Evolutionary conservation across 2,329 filamentous ascomycete genomes (phyloP), one percentile per base, ranked within the genome.

Genomic region (Pestalotiopsis sp.): DNA sequence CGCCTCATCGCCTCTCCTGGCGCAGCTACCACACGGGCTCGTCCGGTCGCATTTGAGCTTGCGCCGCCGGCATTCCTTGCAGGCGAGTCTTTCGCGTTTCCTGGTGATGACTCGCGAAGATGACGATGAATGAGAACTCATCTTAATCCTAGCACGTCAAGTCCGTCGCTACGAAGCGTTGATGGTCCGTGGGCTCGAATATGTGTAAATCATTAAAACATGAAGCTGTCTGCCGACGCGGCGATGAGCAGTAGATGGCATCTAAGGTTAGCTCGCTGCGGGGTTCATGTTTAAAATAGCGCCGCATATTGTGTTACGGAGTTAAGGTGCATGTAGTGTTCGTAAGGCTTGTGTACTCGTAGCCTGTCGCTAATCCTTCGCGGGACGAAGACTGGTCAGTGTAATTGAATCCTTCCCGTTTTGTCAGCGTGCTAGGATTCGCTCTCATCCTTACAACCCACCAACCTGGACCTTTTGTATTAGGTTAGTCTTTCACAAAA

Each of bases 21-120:
- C 17, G 24, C 63, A 65, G 30, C 63, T 65, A 14, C 40, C n/a
- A 39, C 63, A 65, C 17, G 63, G 63, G 3, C 20, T 55, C 14
- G 48, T 24, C 3, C 63, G 63, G 56, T 65, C 63, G 35, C 63
- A 65, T 17, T 38, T 26, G 6, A 65, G 63, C 52, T 65, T 65
- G 13, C 63, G 63, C 14, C 63, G 40, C 24, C 63, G 63, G 38
- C 63, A 65, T 39, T 65, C 63, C 40, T 65, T 55, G 48, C 63
- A 65, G 14, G 63, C 63, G 4, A 65, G n/a, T 14, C 48, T n/a
- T 5, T 65, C 63, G 24, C 63, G 63, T 24, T 65, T 65, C n/a
- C 63, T 65, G 30, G 63, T 65, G 40, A 65, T 65, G 39, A 48
- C n/a, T 20, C 60, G 38, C 13, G 60, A 22, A 2, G 60, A 39